phyloP scores from a whole-genome alignment of 768 basidiomycete species.

The Termitomyces sp. region DNA sequence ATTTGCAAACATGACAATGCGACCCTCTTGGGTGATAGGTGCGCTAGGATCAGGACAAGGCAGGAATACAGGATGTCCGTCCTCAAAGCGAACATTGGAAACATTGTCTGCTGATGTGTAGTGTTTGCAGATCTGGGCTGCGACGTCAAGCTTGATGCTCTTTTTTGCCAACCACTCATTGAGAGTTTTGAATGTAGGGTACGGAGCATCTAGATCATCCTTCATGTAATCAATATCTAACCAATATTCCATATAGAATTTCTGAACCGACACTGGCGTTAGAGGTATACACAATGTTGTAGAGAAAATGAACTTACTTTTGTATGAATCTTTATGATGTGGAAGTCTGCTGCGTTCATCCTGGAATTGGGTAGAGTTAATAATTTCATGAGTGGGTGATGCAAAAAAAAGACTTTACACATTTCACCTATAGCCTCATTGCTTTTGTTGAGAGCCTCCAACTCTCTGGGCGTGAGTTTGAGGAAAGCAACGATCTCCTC shows the following conservation, averaged over 20 bases:
- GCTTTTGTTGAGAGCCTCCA: constrained; percentile 12
- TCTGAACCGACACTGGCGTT: constrained; percentile 11
- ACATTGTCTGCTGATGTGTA: neutral
- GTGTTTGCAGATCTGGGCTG: neutral
- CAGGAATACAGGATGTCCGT: neutral
- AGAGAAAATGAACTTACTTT: neutral
- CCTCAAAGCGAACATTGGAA: neutral
- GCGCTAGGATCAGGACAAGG: neutral
- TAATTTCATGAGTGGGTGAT: too few species aligned
- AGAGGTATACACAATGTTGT: neutral
- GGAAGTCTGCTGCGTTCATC: neutral
- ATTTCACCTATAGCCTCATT: neutral
- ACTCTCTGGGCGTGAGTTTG: neutral
- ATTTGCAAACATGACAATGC: neutral
- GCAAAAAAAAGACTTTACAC: constrained; percentile 2
- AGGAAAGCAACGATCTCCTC: constrained; percentile 1
- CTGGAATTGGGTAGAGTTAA: neutral
- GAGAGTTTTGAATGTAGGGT: neutral
- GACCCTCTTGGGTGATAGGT: neutral
- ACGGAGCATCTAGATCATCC: neutral
- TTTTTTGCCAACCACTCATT: neutral
- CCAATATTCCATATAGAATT: neutral
- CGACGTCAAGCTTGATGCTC: neutral
- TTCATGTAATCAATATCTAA: neutral
- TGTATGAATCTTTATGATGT: neutral